Percentiles rank a stretch among this genome's conserved stretches.
These are phyloP conservation scores for Alternaria arbusti DNA, from an alignment of 2,329 filamentous ascomycete genomes.

Conservation along the genomic window DNA sequence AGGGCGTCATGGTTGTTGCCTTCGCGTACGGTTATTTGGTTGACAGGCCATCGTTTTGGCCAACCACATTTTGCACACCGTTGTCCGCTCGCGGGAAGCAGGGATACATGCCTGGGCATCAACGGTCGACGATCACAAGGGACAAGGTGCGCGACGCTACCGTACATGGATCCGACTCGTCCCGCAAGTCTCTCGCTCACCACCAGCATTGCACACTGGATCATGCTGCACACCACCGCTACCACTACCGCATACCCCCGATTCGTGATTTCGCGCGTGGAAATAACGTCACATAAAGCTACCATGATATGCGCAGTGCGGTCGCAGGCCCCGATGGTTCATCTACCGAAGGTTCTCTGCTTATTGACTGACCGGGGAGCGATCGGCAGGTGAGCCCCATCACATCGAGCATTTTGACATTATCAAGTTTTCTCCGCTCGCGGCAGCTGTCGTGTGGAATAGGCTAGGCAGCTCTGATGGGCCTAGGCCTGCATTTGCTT, in stretches of 20 bases:
- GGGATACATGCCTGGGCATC: constrained; percentile 34
- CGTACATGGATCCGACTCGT: constrained; percentile 42
- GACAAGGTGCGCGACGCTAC: constrained; percentile 36
- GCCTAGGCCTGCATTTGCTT: constrained; percentile 8
- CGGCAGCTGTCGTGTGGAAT: constrained; percentile 14
- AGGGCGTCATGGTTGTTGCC: constrained; percentile 1
- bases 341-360: constrained; percentile 5
- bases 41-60: not conserved
- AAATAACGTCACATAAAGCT: constrained; percentile 1
- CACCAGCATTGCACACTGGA: constrained; percentile 9
- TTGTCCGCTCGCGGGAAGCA: constrained; percentile 37
- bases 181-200: constrained; percentile 29
- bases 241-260: constrained; percentile 16
- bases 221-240: constrained; percentile 22
- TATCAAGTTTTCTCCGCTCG: constrained; percentile 18
- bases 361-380: constrained; percentile 22
- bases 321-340: not conserved
- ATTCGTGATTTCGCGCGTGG: constrained; percentile 19
- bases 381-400: constrained; percentile 34
- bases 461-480: constrained; percentile 13
- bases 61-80: constrained; percentile 15
- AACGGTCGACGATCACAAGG: constrained; percentile 43
- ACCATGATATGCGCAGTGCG: not conserved
- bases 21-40: constrained; percentile 11
- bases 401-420: constrained; percentile 27